phyloP scores from a whole-genome alignment of 352 stramenopile genomes.

The Globisporangium camurandrum region DNA sequence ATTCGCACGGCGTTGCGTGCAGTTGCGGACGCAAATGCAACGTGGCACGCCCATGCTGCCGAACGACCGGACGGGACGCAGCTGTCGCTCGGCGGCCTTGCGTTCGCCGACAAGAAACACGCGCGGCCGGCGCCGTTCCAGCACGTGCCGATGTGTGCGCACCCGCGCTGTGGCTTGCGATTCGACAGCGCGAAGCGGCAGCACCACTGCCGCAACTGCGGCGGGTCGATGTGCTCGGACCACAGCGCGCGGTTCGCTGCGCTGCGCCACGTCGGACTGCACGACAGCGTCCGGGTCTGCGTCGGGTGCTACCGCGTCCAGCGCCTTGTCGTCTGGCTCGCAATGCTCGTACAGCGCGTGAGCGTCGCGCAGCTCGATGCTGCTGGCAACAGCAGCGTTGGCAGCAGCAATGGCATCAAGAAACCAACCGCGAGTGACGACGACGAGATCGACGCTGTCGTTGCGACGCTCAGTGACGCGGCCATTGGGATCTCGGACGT shows the following conservation, averaged over 20 bases:
- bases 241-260: slow-evolving; percentile 68
- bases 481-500: slow-evolving; percentile 68
- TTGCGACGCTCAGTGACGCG: slow-evolving; percentile 37
- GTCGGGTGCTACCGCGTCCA: slow-evolving; percentile 72
- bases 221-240: slow-evolving; percentile 69
- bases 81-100: slow-evolving; percentile 47
- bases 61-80: slow-evolving; percentile 31
- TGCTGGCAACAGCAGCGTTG: no score
- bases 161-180: slow-evolving; percentile 51
- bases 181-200: slow-evolving; percentile 78
- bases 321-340: slow-evolving; percentile 54
- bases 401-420: slow-evolving; percentile 16
- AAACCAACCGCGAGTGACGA: slow-evolving; percentile 37
- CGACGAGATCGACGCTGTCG: slow-evolving; percentile 54
- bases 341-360: slow-evolving; percentile 56
- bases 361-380: slow-evolving; percentile 40
- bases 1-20: slow-evolving; percentile 57
- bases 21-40: slow-evolving; percentile 20
- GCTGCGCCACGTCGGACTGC: slow-evolving; percentile 57
- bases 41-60: slow-evolving; percentile 28
- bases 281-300: slow-evolving; percentile 56
- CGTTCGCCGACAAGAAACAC: slow-evolving; percentile 52
- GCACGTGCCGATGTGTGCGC: slow-evolving; percentile 43
- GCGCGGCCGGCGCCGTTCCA: slow-evolving; percentile 70
- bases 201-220: slow-evolving; percentile 80